phyloP scores from a whole-genome alignment of 2,329 filamentous ascomycete species.

The Coniella lustricola region DNA sequence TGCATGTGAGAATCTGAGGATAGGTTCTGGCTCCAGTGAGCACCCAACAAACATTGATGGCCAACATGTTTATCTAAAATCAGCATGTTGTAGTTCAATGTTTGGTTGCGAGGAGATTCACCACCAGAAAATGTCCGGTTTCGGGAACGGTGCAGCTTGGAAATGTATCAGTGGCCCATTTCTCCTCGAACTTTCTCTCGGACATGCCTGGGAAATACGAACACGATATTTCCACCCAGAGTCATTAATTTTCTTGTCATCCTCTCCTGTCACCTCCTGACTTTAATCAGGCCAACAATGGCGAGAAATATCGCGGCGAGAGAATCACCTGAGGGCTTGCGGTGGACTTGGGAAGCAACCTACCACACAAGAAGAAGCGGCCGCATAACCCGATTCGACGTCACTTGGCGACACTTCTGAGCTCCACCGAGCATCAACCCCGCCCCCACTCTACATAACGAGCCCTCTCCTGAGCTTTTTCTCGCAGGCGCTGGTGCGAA shows the following conservation, averaged over 20 bases:
- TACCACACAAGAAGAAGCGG: neutral
- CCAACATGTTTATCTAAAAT: too few species aligned
- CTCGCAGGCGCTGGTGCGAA: neutral
- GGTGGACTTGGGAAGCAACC: neutral
- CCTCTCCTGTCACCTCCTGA: conserved; percentile 10
- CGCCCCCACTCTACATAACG: conserved; percentile 10
- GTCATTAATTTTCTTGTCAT: neutral
- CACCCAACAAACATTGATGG: too few species aligned
- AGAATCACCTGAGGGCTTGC: conserved; percentile 11
- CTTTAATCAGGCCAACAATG: conserved; percentile 7
- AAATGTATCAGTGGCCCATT: too few species aligned
- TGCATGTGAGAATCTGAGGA: too few species aligned
- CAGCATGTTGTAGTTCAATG: too few species aligned
- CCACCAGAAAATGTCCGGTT: too few species aligned
- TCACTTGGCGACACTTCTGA: conserved; percentile 2
- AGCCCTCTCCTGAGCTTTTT: neutral
- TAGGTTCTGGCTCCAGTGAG: too few species aligned
- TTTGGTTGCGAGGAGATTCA: too few species aligned
- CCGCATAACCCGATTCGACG: conserved; percentile 3
- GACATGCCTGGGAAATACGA: neutral
- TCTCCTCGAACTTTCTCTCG: too few species aligned
- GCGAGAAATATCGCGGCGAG: conserved; percentile 16
- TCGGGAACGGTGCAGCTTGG: too few species aligned
- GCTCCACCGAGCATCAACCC: conserved; percentile 12
- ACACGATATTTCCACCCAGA: conserved; percentile 11